phyloP scores from a whole-genome alignment of 306 rosid genomes.

The Sphenostylis stenocarpa region DNA sequence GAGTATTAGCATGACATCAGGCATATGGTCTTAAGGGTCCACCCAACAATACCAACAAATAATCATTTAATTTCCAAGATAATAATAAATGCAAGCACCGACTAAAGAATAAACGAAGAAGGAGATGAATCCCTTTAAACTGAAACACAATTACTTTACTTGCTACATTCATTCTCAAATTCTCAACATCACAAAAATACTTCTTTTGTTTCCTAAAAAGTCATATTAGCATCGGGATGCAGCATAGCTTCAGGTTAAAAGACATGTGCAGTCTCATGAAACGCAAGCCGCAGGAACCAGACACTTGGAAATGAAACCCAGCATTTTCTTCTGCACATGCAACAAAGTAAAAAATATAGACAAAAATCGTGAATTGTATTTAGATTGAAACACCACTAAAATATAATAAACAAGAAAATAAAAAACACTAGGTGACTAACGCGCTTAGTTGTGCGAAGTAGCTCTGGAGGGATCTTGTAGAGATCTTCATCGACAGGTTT shows the following conservation, averaged over 20 bases:
- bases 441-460: slow-evolving; percentile 65
- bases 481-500: slow-evolving; percentile 93
- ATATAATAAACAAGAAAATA: neutral
- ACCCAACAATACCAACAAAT: neutral
- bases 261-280: slow-evolving; percentile 41
- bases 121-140: neutral
- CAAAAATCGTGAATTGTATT: neutral
- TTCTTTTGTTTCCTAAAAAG: neutral
- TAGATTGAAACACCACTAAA: neutral
- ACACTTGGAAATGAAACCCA: slow-evolving; percentile 80
- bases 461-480: slow-evolving; percentile 84
- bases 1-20: neutral
- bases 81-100: slow-evolving; percentile 9
- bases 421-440: slow-evolving; percentile 11
- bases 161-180: neutral
- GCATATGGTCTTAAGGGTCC: neutral
- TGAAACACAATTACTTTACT: neutral
- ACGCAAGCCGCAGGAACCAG: slow-evolving; percentile 78
- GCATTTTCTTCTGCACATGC: slow-evolving; percentile 61
- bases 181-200: neutral
- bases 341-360: neutral
- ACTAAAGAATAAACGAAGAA: neutral
- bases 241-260: neutral
- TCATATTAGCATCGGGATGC: neutral
- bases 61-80: neutral